Conservation (phyloP, 805 yeast species). For the Huiozyma sinensis region DNA sequence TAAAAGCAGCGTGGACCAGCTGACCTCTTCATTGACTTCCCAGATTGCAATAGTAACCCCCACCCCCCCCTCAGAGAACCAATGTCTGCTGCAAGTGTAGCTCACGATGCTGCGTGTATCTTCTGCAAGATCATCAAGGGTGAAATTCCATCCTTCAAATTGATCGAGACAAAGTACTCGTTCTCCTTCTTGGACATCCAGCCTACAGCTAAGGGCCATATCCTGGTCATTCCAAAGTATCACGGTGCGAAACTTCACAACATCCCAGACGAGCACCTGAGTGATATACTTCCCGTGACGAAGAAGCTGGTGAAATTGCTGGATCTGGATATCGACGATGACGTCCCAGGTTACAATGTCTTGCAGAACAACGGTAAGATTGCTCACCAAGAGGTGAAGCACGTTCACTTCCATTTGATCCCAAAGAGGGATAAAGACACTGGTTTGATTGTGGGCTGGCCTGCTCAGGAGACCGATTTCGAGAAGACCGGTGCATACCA, state of each 20-base stretch:
- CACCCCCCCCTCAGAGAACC: background rate
- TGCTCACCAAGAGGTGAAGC: slow-evolving; percentile 93
- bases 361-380: slow-evolving; percentile 89
- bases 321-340: slow-evolving; percentile 51
- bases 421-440: slow-evolving; percentile 68
- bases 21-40: no score
- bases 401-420: slow-evolving; percentile 92
- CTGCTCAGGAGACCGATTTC: slow-evolving; percentile 71
- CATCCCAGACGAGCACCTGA: slow-evolving; percentile 81
- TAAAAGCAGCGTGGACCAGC: no score
- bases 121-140: slow-evolving; percentile 91
- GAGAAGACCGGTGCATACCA: slow-evolving; percentile 60
- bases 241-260: slow-evolving; percentile 92
- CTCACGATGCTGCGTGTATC: slow-evolving; percentile 56
- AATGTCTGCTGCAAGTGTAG: slow-evolving; percentile 16
- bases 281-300: slow-evolving; percentile 79
- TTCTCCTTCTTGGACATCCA: slow-evolving; percentile 88
- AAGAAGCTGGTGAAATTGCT: slow-evolving; percentile 73
- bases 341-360: slow-evolving; percentile 63
- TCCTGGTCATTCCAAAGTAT: slow-evolving; percentile 80
- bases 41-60: background rate
- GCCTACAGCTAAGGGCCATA: slow-evolving; percentile 84
- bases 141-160: slow-evolving; percentile 89
- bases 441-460: slow-evolving; percentile 91
- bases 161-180: slow-evolving; percentile 72